phyloP scores from a whole-genome alignment of 2,329 filamentous ascomycete genomes.

The Penicillium sp. region DNA sequence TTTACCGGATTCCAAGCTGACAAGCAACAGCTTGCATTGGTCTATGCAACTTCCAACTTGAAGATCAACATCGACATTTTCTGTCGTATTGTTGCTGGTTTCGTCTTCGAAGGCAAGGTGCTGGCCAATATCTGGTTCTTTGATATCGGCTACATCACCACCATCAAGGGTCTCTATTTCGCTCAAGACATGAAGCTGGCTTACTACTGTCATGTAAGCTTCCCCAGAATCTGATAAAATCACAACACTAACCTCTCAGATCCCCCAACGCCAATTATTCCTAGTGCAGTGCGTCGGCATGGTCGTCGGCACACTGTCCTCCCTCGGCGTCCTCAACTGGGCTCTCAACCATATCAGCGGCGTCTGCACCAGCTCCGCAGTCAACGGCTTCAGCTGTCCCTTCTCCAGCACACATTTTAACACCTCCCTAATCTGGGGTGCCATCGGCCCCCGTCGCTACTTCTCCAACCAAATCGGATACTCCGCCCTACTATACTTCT shows the following conservation, averaged over 20 bases:
- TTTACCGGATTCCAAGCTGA: neutral
- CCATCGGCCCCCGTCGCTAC: slow-evolving; percentile 67
- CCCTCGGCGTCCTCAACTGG: slow-evolving; percentile 49
- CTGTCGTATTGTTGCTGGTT: slow-evolving; percentile 31
- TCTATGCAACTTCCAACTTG: slow-evolving; percentile 28
- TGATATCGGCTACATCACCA: slow-evolving; percentile 28
- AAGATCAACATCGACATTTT: slow-evolving; percentile 33
- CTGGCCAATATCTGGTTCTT: slow-evolving; percentile 36
- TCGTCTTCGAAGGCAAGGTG: slow-evolving; percentile 33
- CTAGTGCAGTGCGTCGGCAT: slow-evolving; percentile 51
- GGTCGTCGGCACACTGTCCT: slow-evolving; percentile 47
- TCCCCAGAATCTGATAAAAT: neutral
- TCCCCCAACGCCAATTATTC: slow-evolving; percentile 50
- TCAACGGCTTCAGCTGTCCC: slow-evolving; percentile 60
- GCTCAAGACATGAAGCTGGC: slow-evolving; percentile 32
- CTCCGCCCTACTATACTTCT: slow-evolving; percentile 65
- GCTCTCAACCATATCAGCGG: slow-evolving; percentile 45
- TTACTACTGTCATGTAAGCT: slow-evolving; percentile 24
- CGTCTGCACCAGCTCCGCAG: slow-evolving; percentile 54
- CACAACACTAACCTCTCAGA: slow-evolving; percentile 30
- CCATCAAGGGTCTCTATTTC: slow-evolving; percentile 30
- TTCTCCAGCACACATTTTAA: slow-evolving; percentile 62
- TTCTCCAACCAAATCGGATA: slow-evolving; percentile 64
- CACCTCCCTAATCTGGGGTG: slow-evolving; percentile 68
- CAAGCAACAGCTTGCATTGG: slow-evolving; percentile 20